Evolutionary conservation across 164 flowering plant species (phyloP).

Genomic region (Annona cherimola): DNA sequence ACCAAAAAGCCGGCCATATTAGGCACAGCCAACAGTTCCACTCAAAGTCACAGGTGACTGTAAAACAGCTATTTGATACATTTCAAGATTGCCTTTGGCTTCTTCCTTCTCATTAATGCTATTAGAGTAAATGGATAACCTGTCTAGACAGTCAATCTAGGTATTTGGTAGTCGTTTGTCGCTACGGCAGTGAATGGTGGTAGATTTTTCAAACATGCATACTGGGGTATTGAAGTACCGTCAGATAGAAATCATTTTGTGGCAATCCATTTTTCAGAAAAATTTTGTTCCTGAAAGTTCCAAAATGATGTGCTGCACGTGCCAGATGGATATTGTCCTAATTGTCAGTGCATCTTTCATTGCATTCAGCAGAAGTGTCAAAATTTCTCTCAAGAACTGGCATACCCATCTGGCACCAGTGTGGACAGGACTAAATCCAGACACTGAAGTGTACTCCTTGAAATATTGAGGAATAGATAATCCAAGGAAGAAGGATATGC

Average conservation of each 20-base stretch:
- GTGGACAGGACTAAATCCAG: slow-evolving; percentile 78
- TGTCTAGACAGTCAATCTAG: background rate
- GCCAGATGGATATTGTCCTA: too few relatives aligned
- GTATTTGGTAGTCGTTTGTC: background rate
- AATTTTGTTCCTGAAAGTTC: too few relatives aligned
- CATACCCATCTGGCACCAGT: slow-evolving; percentile 47
- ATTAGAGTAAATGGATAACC: background rate
- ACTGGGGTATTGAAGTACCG: background rate
- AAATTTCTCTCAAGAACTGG: background rate
- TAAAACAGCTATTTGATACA: too few relatives aligned
- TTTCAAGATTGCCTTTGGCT: background rate
- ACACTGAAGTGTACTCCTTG: slow-evolving; percentile 35
- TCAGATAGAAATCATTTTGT: background rate
- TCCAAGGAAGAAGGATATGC: slow-evolving; percentile 87
- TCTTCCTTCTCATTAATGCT: background rate
- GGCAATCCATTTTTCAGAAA: too few relatives aligned
- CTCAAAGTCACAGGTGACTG: background rate
- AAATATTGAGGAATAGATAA: slow-evolving; percentile 90
- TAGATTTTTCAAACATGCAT: background rate
- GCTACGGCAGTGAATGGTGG: background rate
- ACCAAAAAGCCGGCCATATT: background rate
- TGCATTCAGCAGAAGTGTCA: background rate
- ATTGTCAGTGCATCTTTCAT: too few relatives aligned
- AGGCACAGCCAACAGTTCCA: background rate
- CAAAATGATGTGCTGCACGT: too few relatives aligned